Conservation (phyloP, 2,329 filamentous ascomycete genomes). For the Purpureocillium takamizusanense region DNA sequence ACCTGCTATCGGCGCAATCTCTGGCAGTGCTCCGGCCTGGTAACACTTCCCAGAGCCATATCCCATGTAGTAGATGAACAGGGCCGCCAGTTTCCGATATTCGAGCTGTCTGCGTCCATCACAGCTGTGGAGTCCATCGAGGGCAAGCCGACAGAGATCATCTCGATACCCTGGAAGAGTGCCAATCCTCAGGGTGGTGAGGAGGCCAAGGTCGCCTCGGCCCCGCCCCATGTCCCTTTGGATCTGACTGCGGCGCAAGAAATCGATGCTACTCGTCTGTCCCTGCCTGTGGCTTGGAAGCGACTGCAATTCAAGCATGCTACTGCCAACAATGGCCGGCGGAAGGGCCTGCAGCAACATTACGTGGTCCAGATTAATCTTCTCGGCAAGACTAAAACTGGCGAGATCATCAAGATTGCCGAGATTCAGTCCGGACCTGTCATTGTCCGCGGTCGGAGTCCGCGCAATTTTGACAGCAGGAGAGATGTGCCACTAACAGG, state of each 20-base stretch:
- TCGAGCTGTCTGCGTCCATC: constrained; percentile 72
- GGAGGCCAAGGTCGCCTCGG: constrained; percentile 37
- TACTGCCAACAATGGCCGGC: constrained; percentile 88
- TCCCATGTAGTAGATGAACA: constrained; percentile 65
- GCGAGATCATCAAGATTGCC: constrained; percentile 65
- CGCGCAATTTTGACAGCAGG: constrained; percentile 85
- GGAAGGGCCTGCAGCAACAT: constrained; percentile 92
- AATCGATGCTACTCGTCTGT: constrained; percentile 71
- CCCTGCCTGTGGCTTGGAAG: constrained; percentile 86
- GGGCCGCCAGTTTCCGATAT: constrained; percentile 66
- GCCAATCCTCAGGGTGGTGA: constrained; percentile 45
- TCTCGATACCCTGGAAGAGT: constrained; percentile 94
- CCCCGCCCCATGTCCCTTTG: constrained; percentile 45
- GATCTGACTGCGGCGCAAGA: constrained; percentile 51
- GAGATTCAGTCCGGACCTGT: constrained; percentile 89
- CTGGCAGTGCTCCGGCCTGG: constrained; percentile 86
- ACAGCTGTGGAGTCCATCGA: constrained; percentile 88
- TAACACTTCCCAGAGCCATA: constrained; percentile 66
- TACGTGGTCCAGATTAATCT: constrained; percentile 84
- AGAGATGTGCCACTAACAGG: constrained; percentile 72
- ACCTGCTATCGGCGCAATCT: constrained; percentile 93
- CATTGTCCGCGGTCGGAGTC: constrained; percentile 86
- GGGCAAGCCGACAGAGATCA: constrained; percentile 85
- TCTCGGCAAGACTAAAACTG: constrained; percentile 59
- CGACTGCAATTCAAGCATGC: constrained; percentile 91